Percentiles rank a stretch among this genome's conserved stretches.
These are phyloP conservation scores for Protea cynaroides DNA, from an alignment of 164 flowering plant genomes.

Conservation along the genomic window DNA sequence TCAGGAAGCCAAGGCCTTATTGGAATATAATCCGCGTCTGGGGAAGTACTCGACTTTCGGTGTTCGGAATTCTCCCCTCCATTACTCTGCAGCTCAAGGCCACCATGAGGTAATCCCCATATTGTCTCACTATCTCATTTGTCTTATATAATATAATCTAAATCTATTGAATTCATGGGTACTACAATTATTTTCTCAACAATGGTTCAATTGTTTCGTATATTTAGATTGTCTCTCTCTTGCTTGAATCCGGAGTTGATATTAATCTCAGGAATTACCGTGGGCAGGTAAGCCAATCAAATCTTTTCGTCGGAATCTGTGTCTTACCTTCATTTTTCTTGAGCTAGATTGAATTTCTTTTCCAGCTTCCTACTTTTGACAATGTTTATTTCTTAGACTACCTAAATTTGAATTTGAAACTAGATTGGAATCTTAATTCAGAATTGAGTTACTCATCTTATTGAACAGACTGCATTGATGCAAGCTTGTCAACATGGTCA, in stretches of 20 bases:
- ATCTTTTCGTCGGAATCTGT: too few relatives aligned
- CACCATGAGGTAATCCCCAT: constrained; percentile 73
- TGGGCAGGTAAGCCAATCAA: constrained; percentile 59
- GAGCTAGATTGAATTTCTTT: not conserved
- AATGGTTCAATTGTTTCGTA: constrained; percentile 4
- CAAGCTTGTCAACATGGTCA: constrained; percentile 99
- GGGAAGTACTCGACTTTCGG: constrained; percentile 89
- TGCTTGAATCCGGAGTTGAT: constrained; percentile 87
- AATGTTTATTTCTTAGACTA: not conserved
- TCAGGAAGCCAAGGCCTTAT: constrained; percentile 87
- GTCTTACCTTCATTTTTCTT: not conserved
- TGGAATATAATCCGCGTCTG: constrained; percentile 88
- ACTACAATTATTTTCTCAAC: not conserved
- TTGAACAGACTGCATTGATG: constrained; percentile 90
- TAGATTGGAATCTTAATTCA: not conserved
- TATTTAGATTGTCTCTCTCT: constrained; percentile 68
- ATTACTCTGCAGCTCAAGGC: constrained; percentile 95
- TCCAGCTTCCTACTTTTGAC: not conserved
- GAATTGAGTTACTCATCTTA: constrained; percentile 4
- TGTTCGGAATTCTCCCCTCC: constrained; percentile 92
- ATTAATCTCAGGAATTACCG: constrained; percentile 89
- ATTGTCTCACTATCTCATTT: not conserved
- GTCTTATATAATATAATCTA: not conserved
- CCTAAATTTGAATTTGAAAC: not conserved
- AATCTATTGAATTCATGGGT: not conserved